phyloP scores from a whole-genome alignment of 73 alveolate species.

The Paramecium bursaria region DNA sequence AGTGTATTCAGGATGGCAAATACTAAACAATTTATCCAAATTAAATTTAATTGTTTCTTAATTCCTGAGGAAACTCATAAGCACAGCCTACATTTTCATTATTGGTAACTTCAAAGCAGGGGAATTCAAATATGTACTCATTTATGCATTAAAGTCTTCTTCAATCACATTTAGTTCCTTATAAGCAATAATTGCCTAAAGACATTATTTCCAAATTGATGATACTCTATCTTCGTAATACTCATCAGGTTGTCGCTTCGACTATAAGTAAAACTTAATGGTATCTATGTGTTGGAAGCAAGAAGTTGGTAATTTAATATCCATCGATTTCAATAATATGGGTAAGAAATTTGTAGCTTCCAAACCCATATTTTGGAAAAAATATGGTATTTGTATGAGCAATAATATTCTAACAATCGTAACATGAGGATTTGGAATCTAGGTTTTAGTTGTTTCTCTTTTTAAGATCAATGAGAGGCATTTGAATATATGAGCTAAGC shows the following conservation, averaged over 20 bases:
- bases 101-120: slow-evolving; percentile 44
- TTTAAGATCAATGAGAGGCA: slow-evolving; percentile 6
- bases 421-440: slow-evolving; percentile 11
- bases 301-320: slow-evolving; percentile 21
- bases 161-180: slow-evolving; percentile 47
- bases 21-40: slow-evolving; percentile 47
- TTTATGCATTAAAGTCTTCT: slow-evolving; percentile 21
- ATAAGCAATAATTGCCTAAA: neutral
- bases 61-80: slow-evolving; percentile 45
- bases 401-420: slow-evolving; percentile 29
- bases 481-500: slow-evolving; percentile 41
- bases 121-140: slow-evolving; percentile 32
- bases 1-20: slow-evolving; percentile 48
- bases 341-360: slow-evolving; percentile 45
- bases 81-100: slow-evolving; percentile 51
- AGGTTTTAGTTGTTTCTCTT: neutral
- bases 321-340: neutral
- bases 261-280: neutral
- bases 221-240: slow-evolving; percentile 47
- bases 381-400: slow-evolving; percentile 28
- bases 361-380: slow-evolving; percentile 29
- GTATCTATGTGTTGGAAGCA: neutral
- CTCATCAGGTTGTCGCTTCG: slow-evolving; percentile 21
- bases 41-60: slow-evolving; percentile 50
- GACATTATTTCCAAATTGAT: slow-evolving; percentile 51